phyloP scores from a whole-genome alignment of 495 filamentous ascomycete genomes.

The Aspergillus cavernicola region DNA sequence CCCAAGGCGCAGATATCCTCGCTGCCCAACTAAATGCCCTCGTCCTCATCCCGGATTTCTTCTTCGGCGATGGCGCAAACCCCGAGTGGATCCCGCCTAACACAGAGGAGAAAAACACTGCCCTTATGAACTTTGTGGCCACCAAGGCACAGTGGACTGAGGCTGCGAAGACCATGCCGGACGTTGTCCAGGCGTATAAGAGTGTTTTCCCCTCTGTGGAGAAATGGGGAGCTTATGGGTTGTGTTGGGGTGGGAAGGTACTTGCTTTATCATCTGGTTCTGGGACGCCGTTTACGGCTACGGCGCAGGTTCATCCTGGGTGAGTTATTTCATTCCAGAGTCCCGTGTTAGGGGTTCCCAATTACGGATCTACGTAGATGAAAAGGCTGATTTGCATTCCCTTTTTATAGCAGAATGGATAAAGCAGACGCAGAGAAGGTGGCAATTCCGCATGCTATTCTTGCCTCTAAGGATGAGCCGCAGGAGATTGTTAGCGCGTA shows the following conservation, averaged over 20 bases:
- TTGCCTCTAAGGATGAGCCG: conserved; percentile 53
- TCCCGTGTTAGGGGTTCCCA: not conserved
- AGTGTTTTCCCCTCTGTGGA: conserved; percentile 28
- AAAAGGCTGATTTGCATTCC: too few species aligned
- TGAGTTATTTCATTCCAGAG: conserved; percentile 15
- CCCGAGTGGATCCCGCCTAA: conserved; percentile 35
- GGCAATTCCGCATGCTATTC: conserved; percentile 49
- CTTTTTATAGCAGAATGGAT: conserved; percentile 30
- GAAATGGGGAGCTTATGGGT: conserved; percentile 41
- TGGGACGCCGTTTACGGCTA: conserved; percentile 41
- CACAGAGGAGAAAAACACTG: conserved; percentile 41
- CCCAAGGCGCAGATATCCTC: conserved; percentile 54
- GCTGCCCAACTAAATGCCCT: conserved; percentile 33
- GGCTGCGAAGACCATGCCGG: conserved; percentile 24
- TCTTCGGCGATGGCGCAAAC: conserved; percentile 32
- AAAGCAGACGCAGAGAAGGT: conserved; percentile 41
- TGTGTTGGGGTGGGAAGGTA: conserved; percentile 53
- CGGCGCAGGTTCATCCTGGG: conserved; percentile 51
- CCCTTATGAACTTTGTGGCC: conserved; percentile 26
- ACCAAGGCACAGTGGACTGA: conserved; percentile 20
- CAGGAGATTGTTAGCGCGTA: conserved; percentile 39
- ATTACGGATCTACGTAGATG: not conserved
- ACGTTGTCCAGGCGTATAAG: conserved; percentile 23
- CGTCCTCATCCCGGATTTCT: conserved; percentile 47
- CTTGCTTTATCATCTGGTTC: conserved; percentile 37